A percentile compares a stretch with the other conserved stretches of the same genome.
Conservation (phyloP, 2,329 filamentous ascomycete genomes). For the Ambrosiella beaveri region DNA sequence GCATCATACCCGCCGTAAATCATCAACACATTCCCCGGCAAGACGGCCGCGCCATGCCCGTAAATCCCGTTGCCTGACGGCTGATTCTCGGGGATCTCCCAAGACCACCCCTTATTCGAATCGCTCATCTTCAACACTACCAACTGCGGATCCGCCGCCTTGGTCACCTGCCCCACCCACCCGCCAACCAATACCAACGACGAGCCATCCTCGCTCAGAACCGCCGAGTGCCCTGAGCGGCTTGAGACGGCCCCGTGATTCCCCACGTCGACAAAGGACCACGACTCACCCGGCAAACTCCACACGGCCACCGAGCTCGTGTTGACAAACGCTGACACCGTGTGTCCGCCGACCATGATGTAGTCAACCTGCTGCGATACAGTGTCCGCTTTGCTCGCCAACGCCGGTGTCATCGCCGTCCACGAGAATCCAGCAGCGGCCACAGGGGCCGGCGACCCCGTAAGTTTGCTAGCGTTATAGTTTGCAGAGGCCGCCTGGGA, state of each 20-base stretch:
- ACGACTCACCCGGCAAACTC: constrained; percentile 69
- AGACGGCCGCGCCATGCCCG: constrained; percentile 44
- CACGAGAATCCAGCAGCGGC: constrained; percentile 77
- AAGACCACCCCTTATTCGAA: constrained; percentile 59
- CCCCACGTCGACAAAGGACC: constrained; percentile 51
- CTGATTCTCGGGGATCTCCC: constrained; percentile 42
- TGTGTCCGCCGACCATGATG: constrained; percentile 74
- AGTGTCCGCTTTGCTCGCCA: constrained; percentile 46
- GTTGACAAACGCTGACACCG: constrained; percentile 69
- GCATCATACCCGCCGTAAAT: constrained; percentile 45
- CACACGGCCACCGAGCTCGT: constrained; percentile 84
- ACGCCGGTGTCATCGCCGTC: constrained; percentile 53
- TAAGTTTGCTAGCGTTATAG: constrained; percentile 9
- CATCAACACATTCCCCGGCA: constrained; percentile 53
- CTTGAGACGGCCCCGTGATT: constrained; percentile 42
- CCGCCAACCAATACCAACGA: constrained; percentile 71
- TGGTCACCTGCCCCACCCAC: constrained; percentile 71
- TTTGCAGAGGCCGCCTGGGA: constrained; percentile 23
- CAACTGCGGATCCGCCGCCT: constrained; percentile 66
- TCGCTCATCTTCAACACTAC: constrained; percentile 58
- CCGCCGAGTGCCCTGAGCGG: constrained; percentile 73
- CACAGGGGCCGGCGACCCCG: constrained; percentile 26
- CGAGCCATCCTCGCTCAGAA: constrained; percentile 61
- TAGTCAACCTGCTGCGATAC: constrained; percentile 61
- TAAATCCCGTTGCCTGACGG: constrained; percentile 33